A percentile compares a stretch with the other conserved stretches of the same genome.
phyloP scores from a whole-genome alignment of 2,329 filamentous ascomycete species.

The Aspergillus fructus region DNA sequence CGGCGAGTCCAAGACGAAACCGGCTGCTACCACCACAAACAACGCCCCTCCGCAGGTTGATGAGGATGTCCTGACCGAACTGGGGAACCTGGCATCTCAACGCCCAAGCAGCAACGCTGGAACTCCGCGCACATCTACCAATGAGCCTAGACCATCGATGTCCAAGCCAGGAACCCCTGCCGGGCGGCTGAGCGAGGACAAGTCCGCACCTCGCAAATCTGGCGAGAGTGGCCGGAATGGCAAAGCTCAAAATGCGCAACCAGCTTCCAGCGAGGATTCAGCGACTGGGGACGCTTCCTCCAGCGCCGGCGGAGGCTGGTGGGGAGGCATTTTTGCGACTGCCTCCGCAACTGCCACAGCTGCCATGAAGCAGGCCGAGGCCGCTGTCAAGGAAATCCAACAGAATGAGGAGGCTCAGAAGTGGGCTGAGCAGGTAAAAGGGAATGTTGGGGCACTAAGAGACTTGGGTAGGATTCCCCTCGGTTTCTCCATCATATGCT shows the following conservation, averaged over 20 bases:
- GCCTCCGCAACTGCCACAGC: conserved; percentile 73
- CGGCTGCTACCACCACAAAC: conserved; percentile 17
- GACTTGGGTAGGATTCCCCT: conserved; percentile 63
- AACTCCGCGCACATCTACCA: conserved; percentile 68
- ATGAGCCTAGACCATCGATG: conserved; percentile 50
- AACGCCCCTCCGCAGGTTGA: conserved; percentile 41
- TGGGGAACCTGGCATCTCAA: conserved; percentile 75
- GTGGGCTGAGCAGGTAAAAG: conserved; percentile 91
- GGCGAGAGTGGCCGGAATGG: conserved; percentile 73
- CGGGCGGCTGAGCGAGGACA: conserved; percentile 66
- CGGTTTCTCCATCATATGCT: not conserved
- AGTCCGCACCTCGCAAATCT: conserved; percentile 63
- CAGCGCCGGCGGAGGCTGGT: conserved; percentile 75
- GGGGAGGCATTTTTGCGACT: conserved; percentile 81
- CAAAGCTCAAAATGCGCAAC: conserved; percentile 58
- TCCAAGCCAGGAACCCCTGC: conserved; percentile 52
- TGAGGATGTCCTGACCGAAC: conserved; percentile 81
- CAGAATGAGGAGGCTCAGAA: conserved; percentile 94
- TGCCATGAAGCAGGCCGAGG: conserved; percentile 84
- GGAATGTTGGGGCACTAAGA: conserved; percentile 77
- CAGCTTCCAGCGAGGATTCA: conserved; percentile 10
- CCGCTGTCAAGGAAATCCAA: conserved; percentile 89
- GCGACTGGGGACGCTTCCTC: conserved; percentile 46
- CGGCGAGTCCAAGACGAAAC: conserved; percentile 31
- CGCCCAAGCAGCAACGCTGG: conserved; percentile 71